Evolutionary conservation across 1,139 yeast species (phyloP).

Genomic region (Sugiyamaella pinicola): DNA sequence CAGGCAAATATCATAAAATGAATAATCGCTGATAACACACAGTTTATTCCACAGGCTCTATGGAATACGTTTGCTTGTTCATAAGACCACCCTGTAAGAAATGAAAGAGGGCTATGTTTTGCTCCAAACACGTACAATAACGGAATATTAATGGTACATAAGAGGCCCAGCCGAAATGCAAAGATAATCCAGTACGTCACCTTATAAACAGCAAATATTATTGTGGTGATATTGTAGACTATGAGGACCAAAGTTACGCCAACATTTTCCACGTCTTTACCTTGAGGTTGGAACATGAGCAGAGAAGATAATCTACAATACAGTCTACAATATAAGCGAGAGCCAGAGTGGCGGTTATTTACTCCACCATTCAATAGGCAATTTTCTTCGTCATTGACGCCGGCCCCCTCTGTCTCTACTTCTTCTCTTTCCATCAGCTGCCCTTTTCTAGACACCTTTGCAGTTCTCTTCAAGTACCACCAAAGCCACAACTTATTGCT

Average conservation of each 20-base stretch:
- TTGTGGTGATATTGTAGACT: constrained; percentile 23
- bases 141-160: constrained; percentile 34
- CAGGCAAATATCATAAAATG: constrained; percentile 31
- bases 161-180: constrained; percentile 35
- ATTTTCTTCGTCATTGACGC: not conserved
- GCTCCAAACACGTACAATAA: constrained; percentile 36
- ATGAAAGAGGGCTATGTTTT: constrained; percentile 34
- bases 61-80: constrained; percentile 39
- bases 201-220: constrained; percentile 24
- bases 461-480: not conserved
- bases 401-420: not conserved
- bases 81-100: constrained; percentile 38
- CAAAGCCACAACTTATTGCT: not conserved
- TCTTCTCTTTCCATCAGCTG: not conserved
- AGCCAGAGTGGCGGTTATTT: no score
- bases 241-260: constrained; percentile 23
- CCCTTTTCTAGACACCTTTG: not conserved
- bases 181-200: constrained; percentile 25
- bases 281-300: constrained; percentile 27
- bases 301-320: constrained; percentile 12
- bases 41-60: constrained; percentile 32
- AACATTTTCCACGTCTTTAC: constrained; percentile 24
- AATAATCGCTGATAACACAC: constrained; percentile 27
- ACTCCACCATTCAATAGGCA: no score
- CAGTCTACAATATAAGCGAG: not conserved